Evolutionary conservation across 2,329 filamentous ascomycete species (phyloP), one percentile per base, ranked within the genome.

Genomic region (Bipolaris oryzae): DNA sequence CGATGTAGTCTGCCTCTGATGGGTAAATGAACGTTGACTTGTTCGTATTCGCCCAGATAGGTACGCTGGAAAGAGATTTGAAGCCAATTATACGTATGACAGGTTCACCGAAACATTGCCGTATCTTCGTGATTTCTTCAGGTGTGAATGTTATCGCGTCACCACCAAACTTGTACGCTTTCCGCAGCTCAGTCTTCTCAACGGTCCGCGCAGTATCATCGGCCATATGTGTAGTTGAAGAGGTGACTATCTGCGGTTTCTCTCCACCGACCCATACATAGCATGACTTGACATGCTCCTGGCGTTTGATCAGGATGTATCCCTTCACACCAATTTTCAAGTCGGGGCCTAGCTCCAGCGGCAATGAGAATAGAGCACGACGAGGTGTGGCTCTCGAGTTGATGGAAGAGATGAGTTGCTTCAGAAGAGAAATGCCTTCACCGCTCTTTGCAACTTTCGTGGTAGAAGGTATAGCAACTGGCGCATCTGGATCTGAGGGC

Each of bases 91-190:
- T 89, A 5, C 92, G 88, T 54, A 99, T 89, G 11, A 91, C 82
- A 0, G 92, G 91, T 1, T 89, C 83, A 2, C 93, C 94, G 67
- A 96, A 96, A 50, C 72, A 74, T 63, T 91, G 81, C 59, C 88
- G 88, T 56, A 99, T 82, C 18, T 84, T 79, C 55, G 88, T 89
- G 58, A 94, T 87, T 74, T 99, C 94, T 33, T 97, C 92, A 0
- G 88, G 84, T 0, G 88, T 88, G 74, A 99, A 99, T 46, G 89
- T 85, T 44, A 99, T 86, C 45, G 92, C 92, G 63, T 96, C 91
- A 37, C 92, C 93, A 11, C 94, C 95, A 71, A 98, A 98, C 68
- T 95, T 97, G 81, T 95, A 99, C 0, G 94, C 95, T 76, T 95
- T 97, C 57, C 89, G 89, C 18, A 96, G 85, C 68, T 98, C 92